Conservation (phyloP, 495 filamentous ascomycete species). For the Xeromyces bisporus region DNA sequence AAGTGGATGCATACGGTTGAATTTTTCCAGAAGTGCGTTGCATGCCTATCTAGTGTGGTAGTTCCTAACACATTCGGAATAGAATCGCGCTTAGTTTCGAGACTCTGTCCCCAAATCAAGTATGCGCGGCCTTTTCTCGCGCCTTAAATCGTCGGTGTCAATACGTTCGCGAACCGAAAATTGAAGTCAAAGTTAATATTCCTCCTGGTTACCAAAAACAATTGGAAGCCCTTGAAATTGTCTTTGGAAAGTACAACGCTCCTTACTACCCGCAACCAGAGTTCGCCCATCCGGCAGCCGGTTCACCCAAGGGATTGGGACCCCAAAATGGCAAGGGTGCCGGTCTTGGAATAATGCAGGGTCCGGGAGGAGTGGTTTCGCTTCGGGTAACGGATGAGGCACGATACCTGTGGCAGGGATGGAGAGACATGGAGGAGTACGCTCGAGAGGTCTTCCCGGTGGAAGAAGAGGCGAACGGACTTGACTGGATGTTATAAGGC, state of each 20-base stretch:
- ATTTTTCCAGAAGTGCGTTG: too few species aligned
- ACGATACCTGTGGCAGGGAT: slow-evolving; percentile 74
- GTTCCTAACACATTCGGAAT: not conserved
- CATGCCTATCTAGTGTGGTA: too few species aligned
- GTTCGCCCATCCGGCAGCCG: slow-evolving; percentile 28
- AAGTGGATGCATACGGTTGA: slow-evolving; percentile 6
- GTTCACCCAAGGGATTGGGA: slow-evolving; percentile 34
- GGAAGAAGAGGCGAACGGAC: slow-evolving; percentile 83
- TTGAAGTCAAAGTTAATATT: slow-evolving; percentile 72
- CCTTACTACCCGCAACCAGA: slow-evolving; percentile 46
- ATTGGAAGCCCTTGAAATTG: slow-evolving; percentile 48
- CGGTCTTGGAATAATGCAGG: slow-evolving; percentile 37
- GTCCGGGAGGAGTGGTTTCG: slow-evolving; percentile 34
- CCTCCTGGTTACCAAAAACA: slow-evolving; percentile 83
- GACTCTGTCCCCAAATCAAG: slow-evolving; percentile 66
- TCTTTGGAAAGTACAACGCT: slow-evolving; percentile 44
- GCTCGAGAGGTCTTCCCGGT: slow-evolving; percentile 87
- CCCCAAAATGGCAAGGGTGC: slow-evolving; percentile 48
- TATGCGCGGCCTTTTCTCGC: slow-evolving; percentile 58
- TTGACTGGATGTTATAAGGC: slow-evolving; percentile 70
- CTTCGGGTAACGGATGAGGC: slow-evolving; percentile 51
- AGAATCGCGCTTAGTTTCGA: slow-evolving; percentile 90
- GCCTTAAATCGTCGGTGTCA: slow-evolving; percentile 62
- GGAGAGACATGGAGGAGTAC: slow-evolving; percentile 85
- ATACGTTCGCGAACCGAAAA: slow-evolving; percentile 54